Evolutionary conservation across 2,329 filamentous ascomycete species (phyloP), one percentile per base, ranked within the genome.

Genomic region (Colletotrichum sp.): DNA sequence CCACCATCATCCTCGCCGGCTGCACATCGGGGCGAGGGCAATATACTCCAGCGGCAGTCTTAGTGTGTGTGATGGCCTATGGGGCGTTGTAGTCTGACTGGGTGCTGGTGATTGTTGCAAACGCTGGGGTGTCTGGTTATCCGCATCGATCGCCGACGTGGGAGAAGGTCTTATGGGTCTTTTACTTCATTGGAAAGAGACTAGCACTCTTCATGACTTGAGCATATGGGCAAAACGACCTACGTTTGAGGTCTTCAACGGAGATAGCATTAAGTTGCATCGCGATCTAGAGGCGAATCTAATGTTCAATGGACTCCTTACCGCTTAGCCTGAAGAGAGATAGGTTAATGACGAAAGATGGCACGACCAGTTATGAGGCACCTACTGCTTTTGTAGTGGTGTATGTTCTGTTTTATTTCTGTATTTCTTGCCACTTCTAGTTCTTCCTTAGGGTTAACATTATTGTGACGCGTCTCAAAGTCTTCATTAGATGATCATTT

Each of bases 171-270:
- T 21, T 52, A 21, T 52, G 44, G 44, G n/a, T 52, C n/a, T 52
- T 52, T 13, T 52, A 52, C n/a, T 52, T 52, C 44, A 52, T 52
- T 21, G 44, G 44, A 12, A 52, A 52, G 44, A 52, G 44, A 21
- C 10, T 52, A 3, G 44, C n/a, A 8, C 44, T 52, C 44, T 52
- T 52, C n/a, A 52, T 52, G 44, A 52, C 44, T 2, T 52, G n/a
- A 52, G 2, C 10, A 13, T n/a, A 36, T 36, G 34, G 15, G 3
- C 15, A 16, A 10, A 21, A 21, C 3, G 0, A 44, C 8, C 5
- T 10, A 49, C 0, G 4, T 10, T 44, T 0, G 3, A 13, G 2
- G 8, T 44, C 8, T 3, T n/a, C 9, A n/a, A n/a, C 16, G 39
- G 39, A 1, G 39, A n/a, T 44, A n/a, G 18, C 16, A 9, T 44